A percentile compares a stretch with the other conserved stretches of the same genome.
phyloP scores from a whole-genome alignment of 768 basidiomycete genomes.

The Hydnomerulius pinastri region DNA sequence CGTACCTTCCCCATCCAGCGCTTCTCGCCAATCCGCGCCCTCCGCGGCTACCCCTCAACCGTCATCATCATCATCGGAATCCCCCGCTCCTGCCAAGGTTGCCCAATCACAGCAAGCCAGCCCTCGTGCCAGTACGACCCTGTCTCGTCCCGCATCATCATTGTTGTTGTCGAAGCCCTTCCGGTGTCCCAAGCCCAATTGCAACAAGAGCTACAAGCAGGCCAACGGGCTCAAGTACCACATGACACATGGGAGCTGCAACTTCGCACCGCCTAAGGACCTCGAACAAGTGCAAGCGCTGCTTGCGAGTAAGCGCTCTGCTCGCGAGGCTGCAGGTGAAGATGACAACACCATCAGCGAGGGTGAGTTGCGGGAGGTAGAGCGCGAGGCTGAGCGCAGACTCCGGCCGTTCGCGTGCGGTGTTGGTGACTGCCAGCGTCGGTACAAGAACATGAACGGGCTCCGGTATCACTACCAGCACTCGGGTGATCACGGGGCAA shows the following conservation, averaged over 20 bases:
- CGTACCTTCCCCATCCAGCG: conserved; percentile 32
- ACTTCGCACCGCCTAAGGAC: conserved; percentile 89
- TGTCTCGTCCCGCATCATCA: conserved; percentile 54
- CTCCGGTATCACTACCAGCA: conserved; percentile 96
- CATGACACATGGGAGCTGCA: conserved; percentile 90
- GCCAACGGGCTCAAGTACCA: conserved; percentile 95
- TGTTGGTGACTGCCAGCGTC: conserved; percentile 79
- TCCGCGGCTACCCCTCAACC: conserved; percentile 14
- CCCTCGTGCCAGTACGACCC: conserved; percentile 45
- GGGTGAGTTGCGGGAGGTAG: conserved; percentile 67
- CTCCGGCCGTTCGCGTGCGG: conserved; percentile 88
- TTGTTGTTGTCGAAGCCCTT: conserved; percentile 83
- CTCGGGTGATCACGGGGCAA: conserved; percentile 90
- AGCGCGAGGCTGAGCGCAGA: conserved; percentile 82
- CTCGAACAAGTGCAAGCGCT: conserved; percentile 75
- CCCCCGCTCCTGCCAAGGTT: conserved; percentile 23
- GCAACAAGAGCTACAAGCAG: conserved; percentile 96
- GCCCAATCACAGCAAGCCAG: conserved; percentile 27
- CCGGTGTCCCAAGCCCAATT: conserved; percentile 92
- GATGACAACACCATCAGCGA: conserved; percentile 51
- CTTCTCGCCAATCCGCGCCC: conserved; percentile 18
- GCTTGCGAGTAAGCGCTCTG: conserved; percentile 50
- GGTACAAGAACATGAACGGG: conserved; percentile 99
- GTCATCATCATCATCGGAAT: conserved; percentile 29
- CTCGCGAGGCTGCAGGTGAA: conserved; percentile 43